A percentile compares a stretch with the other conserved stretches of the same genome.
These are phyloP conservation scores for Lodderomyces metapsilosis DNA, from an alignment of 1,139 yeast species.

Conservation along the genomic window DNA sequence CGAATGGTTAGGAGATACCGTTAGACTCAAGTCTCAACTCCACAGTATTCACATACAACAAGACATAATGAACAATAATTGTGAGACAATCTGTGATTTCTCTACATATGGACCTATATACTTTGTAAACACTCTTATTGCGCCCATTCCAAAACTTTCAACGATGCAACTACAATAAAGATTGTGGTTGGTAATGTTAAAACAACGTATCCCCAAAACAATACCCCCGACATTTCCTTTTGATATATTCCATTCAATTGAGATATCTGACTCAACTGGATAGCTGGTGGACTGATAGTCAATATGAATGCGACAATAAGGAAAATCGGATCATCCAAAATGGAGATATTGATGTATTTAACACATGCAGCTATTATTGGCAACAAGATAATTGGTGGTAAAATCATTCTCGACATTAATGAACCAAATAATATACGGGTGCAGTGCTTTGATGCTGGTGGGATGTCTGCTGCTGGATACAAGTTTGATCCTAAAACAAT, in stretches of 20 bases:
- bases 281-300: conserved; percentile 82
- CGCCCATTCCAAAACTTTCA: conserved; percentile 62
- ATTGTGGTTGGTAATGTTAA: conserved; percentile 78
- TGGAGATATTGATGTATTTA: conserved; percentile 63
- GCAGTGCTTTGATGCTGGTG: conserved; percentile 61
- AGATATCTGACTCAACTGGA: conserved; percentile 79
- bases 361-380: conserved; percentile 69
- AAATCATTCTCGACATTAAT: conserved; percentile 69
- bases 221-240: conserved; percentile 81
- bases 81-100: not conserved
- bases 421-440: conserved; percentile 64
- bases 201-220: conserved; percentile 82
- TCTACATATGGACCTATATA: conserved; percentile 1
- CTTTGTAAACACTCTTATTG: conserved; percentile 3
- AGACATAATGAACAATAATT: no score
- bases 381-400: conserved; percentile 65
- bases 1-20: no score
- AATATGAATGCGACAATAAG: conserved; percentile 71
- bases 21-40: no score
- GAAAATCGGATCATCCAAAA: conserved; percentile 81
- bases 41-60: no score
- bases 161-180: conserved; percentile 63
- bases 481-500: conserved; percentile 76
- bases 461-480: conserved; percentile 63
- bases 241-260: conserved; percentile 76